Conservation (phyloP, 148 eudicot species). For the Bassia scoparia region DNA sequence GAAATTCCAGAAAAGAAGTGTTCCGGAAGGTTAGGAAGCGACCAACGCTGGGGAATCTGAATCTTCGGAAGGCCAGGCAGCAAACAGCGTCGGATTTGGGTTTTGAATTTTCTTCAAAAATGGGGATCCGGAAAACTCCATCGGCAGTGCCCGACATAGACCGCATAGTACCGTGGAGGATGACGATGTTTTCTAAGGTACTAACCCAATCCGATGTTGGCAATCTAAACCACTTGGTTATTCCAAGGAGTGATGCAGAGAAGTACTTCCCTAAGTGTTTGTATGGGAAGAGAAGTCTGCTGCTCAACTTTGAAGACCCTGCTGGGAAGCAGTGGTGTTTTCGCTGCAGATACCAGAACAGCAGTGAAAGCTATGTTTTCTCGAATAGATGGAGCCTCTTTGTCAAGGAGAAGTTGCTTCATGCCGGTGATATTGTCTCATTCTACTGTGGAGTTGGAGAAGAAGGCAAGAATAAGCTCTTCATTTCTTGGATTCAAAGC, state of each 20-base stretch:
- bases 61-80: too few species aligned
- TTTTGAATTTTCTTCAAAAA: too few species aligned
- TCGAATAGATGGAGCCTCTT: too few species aligned
- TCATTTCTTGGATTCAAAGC: conserved; percentile 33
- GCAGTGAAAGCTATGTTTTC: conserved; percentile 63
- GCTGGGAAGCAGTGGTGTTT: conserved; percentile 61
- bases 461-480: conserved; percentile 33
- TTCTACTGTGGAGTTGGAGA: conserved; percentile 44
- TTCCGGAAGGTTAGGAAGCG: too few species aligned
- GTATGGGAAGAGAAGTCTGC: conserved; percentile 43
- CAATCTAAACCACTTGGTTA: conserved; percentile 50
- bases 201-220: conserved; percentile 67
- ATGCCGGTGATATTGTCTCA: conserved; percentile 55
- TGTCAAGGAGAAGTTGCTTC: conserved; percentile 65
- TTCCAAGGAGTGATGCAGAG: conserved; percentile 68
- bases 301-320: conserved; percentile 53
- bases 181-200: conserved; percentile 42
- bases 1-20: too few species aligned
- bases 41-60: too few species aligned
- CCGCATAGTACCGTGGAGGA: too few species aligned
- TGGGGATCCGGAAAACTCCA: too few species aligned
- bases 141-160: too few species aligned
- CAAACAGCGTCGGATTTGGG: too few species aligned
- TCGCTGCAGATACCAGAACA: conserved; percentile 58
- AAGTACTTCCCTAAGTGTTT: conserved; percentile 53